A percentile compares a stretch with the other conserved stretches of the same genome.
phyloP scores from a whole-genome alignment of 1,284 basidiomycete species.

The Papiliotrema flavescens region DNA sequence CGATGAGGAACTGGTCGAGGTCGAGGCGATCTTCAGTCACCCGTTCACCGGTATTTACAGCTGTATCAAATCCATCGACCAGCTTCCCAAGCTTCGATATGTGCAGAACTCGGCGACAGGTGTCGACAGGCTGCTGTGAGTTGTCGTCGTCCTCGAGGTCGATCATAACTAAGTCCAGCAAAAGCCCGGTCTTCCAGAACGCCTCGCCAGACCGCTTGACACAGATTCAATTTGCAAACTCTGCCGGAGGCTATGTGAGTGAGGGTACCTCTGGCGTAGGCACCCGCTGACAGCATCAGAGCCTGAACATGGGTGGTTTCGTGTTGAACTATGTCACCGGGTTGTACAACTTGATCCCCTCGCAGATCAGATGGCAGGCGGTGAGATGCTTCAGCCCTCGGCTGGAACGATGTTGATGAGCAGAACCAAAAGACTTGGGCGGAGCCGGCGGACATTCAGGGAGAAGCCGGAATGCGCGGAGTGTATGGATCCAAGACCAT shows the following conservation, averaged over 20 bases:
- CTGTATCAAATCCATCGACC: neutral
- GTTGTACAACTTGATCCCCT: constrained; percentile 25
- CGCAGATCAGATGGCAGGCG: constrained; percentile 11
- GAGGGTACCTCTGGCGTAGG: neutral
- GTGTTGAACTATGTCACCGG: constrained; percentile 5
- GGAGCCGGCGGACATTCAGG: neutral
- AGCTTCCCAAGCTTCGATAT: neutral
- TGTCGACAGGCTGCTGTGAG: neutral
- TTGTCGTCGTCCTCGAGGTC: too few relatives aligned
- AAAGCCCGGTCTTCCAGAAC: neutral
- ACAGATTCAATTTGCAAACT: neutral
- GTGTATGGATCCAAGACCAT: constrained; percentile 3
- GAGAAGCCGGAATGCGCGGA: neutral
- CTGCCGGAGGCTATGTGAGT: neutral
- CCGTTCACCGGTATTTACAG: neutral
- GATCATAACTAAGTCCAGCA: too few relatives aligned
- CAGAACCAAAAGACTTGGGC: neutral
- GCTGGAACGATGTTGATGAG: neutral
- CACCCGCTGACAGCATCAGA: neutral
- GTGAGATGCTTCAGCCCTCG: neutral
- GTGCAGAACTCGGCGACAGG: neutral
- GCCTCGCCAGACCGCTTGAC: neutral
- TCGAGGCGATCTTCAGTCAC: neutral
- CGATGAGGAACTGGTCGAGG: neutral
- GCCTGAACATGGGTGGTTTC: neutral